Percentiles rank a stretch among this genome's conserved stretches.
Conservation (phyloP, 129 eudicot genomes). For the Cynara cardunculus region DNA sequence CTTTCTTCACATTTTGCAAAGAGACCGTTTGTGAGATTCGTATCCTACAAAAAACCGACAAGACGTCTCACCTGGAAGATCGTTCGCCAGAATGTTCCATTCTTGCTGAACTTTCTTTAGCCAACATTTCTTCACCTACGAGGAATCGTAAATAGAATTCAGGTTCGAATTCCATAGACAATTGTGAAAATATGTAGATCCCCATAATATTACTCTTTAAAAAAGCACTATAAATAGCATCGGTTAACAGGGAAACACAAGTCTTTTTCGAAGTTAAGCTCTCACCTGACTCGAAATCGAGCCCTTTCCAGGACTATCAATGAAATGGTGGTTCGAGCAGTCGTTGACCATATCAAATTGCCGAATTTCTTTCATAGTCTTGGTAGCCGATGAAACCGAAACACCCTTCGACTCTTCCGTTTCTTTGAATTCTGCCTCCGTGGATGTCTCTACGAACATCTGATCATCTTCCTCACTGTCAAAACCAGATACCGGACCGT, state of each 20-base stretch:
- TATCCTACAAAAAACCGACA: not conserved
- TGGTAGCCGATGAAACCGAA: constrained; percentile 17
- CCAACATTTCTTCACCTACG: constrained; percentile 70
- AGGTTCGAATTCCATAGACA: not conserved
- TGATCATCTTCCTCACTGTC: constrained; percentile 30
- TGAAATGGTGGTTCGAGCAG: constrained; percentile 79
- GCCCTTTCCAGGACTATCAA: constrained; percentile 46
- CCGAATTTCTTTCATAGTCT: constrained; percentile 25
- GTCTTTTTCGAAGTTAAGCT: not conserved
- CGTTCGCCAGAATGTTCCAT: constrained; percentile 79
- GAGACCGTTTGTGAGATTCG: not conserved
- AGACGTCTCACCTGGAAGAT: constrained; percentile 75
- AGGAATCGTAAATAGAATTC: constrained; percentile 2
- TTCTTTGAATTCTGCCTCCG: constrained; percentile 20
- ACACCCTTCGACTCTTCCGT: constrained; percentile 14
- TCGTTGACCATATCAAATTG: constrained; percentile 75
- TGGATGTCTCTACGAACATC: constrained; percentile 22
- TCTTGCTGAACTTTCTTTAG: constrained; percentile 83
- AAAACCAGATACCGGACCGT: constrained; percentile 5
- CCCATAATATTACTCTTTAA: not conserved
- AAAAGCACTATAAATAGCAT: not conserved
- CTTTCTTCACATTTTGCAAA: not conserved
- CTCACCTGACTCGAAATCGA: constrained; percentile 57
- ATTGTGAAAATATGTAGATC: not conserved
- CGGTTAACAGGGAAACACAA: not conserved